Evolutionary conservation across 2,329 filamentous ascomycete species (phyloP).

Genomic region (Fusarium longipes): DNA sequence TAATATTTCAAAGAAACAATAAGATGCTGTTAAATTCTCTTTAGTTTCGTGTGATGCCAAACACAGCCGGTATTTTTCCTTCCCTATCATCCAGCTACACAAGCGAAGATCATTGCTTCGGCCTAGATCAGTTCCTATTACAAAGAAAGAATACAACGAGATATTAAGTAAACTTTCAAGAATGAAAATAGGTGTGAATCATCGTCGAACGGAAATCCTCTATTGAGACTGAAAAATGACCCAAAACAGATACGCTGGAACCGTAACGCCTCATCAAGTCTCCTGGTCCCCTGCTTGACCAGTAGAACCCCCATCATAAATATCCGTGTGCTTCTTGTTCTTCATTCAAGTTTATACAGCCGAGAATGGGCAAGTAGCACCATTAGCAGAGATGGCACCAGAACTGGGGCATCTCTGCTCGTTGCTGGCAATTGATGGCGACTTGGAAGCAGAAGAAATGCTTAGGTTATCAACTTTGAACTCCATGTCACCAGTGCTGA

Average conservation of each 20-base stretch:
- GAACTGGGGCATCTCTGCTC: slow-evolving; percentile 37
- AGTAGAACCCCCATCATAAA: slow-evolving; percentile 6
- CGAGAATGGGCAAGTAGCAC: slow-evolving; percentile 35
- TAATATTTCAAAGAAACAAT: slow-evolving; percentile 16
- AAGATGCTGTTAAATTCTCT: slow-evolving; percentile 29
- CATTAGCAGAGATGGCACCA: slow-evolving; percentile 22
- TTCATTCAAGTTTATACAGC: not conserved
- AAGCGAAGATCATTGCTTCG: slow-evolving; percentile 11
- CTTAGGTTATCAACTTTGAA: slow-evolving; percentile 50
- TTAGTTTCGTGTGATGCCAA: not conserved
- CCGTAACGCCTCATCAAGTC: slow-evolving; percentile 34
- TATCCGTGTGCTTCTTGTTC: not conserved
- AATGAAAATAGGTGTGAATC: not conserved
- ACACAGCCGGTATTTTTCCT: slow-evolving; percentile 18
- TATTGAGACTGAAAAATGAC: slow-evolving; percentile 2
- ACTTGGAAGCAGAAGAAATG: slow-evolving; percentile 41
- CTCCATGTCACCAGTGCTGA: slow-evolving; percentile 59
- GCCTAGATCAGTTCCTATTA: not conserved
- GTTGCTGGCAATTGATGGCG: slow-evolving; percentile 20
- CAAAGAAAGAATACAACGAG: not conserved
- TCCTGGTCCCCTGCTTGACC: slow-evolving; percentile 13
- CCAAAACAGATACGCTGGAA: slow-evolving; percentile 8
- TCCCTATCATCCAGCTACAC: slow-evolving; percentile 30
- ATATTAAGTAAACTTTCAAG: slow-evolving; percentile 5
- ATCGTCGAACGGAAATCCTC: slow-evolving; percentile 21